Percentiles rank a stretch among this genome's conserved stretches.
Conservation (phyloP, 805 yeast species). For the Phaffomyces opuntiae region DNA sequence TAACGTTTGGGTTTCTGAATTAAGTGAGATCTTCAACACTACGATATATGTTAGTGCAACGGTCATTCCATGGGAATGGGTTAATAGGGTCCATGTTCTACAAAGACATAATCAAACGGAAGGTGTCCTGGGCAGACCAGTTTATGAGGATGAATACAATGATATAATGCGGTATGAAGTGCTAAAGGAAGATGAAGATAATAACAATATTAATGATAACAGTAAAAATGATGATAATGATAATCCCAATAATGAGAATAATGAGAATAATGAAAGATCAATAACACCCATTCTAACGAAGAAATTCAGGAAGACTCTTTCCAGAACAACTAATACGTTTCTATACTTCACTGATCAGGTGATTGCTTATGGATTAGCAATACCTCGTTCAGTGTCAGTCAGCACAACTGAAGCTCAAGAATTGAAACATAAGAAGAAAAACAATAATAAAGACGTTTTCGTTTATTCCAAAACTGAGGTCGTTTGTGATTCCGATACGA, state of each 20-base stretch:
- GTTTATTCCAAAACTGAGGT: slow-evolving; percentile 37
- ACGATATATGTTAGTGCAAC: slow-evolving; percentile 67
- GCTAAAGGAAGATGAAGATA: slow-evolving; percentile 7
- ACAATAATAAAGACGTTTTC: slow-evolving; percentile 31
- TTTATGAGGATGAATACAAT: slow-evolving; percentile 57
- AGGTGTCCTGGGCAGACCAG: slow-evolving; percentile 68
- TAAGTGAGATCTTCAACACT: slow-evolving; percentile 67
- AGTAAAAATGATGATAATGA: slow-evolving; percentile 6
- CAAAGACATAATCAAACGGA: slow-evolving; percentile 57
- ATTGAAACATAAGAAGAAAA: slow-evolving; percentile 12
- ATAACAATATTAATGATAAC: slow-evolving; percentile 13
- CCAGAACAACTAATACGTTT: slow-evolving; percentile 31
- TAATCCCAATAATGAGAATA: background rate
- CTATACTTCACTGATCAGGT: slow-evolving; percentile 43
- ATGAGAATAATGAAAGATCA: slow-evolving; percentile 1
- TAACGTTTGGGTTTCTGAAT: slow-evolving; percentile 64
- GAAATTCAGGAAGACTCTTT: slow-evolving; percentile 20
- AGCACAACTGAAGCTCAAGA: slow-evolving; percentile 12
- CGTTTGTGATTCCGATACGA: slow-evolving; percentile 17
- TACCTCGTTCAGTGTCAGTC: slow-evolving; percentile 40
- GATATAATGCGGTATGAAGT: slow-evolving; percentile 19
- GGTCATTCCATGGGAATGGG: slow-evolving; percentile 83
- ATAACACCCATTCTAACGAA: slow-evolving; percentile 1
- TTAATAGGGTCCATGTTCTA: slow-evolving; percentile 52
- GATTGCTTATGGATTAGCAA: slow-evolving; percentile 52